These are phyloP conservation scores for Fraxinus nigra DNA, from an alignment of 305 asterid genomes.

Conservation along the genomic window DNA sequence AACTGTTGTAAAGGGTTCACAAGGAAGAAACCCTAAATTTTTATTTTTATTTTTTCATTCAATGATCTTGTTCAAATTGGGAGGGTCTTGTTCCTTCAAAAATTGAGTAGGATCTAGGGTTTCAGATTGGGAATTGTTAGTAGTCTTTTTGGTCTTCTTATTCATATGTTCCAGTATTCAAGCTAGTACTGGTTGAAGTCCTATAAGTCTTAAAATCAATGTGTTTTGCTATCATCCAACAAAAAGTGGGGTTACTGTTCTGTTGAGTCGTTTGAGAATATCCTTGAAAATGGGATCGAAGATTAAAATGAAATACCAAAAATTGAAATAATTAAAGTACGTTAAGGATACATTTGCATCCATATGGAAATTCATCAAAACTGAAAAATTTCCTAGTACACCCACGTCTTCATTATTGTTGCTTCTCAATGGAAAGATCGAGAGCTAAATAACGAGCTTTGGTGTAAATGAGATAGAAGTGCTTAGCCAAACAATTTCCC, in stretches of 20 bases:
- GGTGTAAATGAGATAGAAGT: background rate
- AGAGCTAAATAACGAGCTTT: background rate
- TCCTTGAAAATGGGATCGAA: slow-evolving; percentile 24
- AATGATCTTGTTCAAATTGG: slow-evolving; percentile 13
- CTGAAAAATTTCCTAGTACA: background rate
- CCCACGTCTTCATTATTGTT: background rate
- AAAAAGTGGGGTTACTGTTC: background rate
- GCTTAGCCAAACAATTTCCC: background rate
- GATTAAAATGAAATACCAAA: background rate
- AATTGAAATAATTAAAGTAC: background rate
- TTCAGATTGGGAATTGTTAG: background rate
- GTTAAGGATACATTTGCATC: background rate
- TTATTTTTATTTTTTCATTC: background rate
- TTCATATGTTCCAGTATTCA: background rate
- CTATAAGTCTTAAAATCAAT: background rate
- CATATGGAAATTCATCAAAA: background rate
- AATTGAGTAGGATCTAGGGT: slow-evolving; percentile 1
- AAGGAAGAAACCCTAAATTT: too few species aligned
- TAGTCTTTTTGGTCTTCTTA: background rate
- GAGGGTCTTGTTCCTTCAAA: slow-evolving; percentile 2
- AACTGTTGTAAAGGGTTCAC: too few species aligned
- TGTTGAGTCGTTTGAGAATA: slow-evolving; percentile 6
- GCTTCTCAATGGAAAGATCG: background rate
- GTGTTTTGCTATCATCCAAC: background rate
- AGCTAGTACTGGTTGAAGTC: background rate